Conservation (phyloP, 2,329 filamentous ascomycete genomes). For the Thielaviopsis populi region DNA sequence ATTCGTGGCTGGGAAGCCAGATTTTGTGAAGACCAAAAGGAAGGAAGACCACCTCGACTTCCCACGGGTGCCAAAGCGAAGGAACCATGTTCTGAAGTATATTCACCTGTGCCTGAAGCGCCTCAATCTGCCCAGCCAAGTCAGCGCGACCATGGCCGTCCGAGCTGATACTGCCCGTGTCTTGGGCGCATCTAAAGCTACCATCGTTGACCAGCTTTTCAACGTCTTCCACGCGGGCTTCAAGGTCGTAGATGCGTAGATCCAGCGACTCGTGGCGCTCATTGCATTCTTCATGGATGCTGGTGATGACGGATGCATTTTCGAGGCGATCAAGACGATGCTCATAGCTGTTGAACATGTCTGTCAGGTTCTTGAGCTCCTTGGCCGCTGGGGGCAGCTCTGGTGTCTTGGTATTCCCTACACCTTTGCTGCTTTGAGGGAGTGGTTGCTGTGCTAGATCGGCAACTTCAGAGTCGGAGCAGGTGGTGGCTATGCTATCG, state of each 20-base stretch:
- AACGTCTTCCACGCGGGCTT: conserved; percentile 45
- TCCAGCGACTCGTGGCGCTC: conserved; percentile 54
- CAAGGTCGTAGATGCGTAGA: conserved; percentile 52
- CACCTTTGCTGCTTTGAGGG: not conserved
- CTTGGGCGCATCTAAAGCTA: conserved; percentile 27
- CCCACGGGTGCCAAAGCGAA: conserved; percentile 49
- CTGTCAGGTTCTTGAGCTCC: conserved; percentile 32
- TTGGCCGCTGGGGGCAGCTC: conserved; percentile 20
- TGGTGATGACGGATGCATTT: conserved; percentile 46
- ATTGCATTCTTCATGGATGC: conserved; percentile 52
- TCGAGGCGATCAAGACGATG: conserved; percentile 54
- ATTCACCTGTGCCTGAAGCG: conserved; percentile 35
- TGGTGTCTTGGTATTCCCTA: not conserved
- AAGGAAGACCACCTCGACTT: conserved; percentile 60
- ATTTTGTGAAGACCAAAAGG: conserved; percentile 49
- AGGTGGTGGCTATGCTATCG: conserved; percentile 17
- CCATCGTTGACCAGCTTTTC: conserved; percentile 29
- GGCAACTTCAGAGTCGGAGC: conserved; percentile 18
- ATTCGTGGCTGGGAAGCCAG: conserved; percentile 37
- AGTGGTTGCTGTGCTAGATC: not conserved
- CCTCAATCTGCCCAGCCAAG: conserved; percentile 35
- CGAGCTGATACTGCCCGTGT: conserved; percentile 31
- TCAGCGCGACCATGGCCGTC: conserved; percentile 31
- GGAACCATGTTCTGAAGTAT: conserved; percentile 41
- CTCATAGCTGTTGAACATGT: conserved; percentile 44